phyloP scores from a whole-genome alignment of 2,329 filamentous ascomycete species.

The Ilyonectria robusta region DNA sequence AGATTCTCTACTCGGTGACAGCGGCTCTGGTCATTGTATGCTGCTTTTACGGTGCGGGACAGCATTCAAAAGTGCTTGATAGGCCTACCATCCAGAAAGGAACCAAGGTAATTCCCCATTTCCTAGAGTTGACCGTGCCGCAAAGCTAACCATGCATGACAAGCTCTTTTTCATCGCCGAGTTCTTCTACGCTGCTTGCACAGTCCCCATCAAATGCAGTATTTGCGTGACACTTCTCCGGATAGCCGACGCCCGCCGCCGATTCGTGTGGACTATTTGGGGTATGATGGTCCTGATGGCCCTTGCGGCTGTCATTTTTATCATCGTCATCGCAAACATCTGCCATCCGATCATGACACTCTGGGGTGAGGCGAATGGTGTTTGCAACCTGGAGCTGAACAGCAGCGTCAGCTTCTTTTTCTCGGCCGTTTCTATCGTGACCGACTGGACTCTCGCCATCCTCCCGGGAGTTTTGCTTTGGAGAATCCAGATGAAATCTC shows the following conservation, averaged over 20 bases:
- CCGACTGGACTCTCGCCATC: conserved; percentile 45
- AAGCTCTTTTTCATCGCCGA: conserved; percentile 43
- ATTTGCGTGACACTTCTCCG: conserved; percentile 49
- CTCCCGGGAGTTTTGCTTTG: conserved; percentile 46
- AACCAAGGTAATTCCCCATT: conserved; percentile 34
- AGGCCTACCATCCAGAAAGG: conserved; percentile 28
- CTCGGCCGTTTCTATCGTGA: conserved; percentile 45
- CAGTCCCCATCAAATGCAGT: conserved; percentile 46
- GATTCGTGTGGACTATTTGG: conserved; percentile 35
- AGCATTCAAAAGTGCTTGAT: conserved; percentile 12
- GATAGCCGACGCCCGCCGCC: conserved; percentile 39
- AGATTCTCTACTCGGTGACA: conserved; percentile 38
- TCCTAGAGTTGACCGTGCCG: background rate
- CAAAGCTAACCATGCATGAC: background rate
- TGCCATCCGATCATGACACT: conserved; percentile 46
- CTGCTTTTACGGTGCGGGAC: conserved; percentile 38
- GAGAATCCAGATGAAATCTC: conserved; percentile 45
- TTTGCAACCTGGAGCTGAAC: conserved; percentile 36
- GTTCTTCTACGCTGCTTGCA: conserved; percentile 38
- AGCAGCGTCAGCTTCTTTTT: conserved; percentile 45
- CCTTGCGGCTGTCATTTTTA: conserved; percentile 36
- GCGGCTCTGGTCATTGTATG: conserved; percentile 36
- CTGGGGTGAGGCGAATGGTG: conserved; percentile 39
- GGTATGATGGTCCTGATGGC: conserved; percentile 30
- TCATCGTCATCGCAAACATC: conserved; percentile 40